phyloP scores from a whole-genome alignment of 1,284 basidiomycete genomes.

The Pseudozyma pruni region DNA sequence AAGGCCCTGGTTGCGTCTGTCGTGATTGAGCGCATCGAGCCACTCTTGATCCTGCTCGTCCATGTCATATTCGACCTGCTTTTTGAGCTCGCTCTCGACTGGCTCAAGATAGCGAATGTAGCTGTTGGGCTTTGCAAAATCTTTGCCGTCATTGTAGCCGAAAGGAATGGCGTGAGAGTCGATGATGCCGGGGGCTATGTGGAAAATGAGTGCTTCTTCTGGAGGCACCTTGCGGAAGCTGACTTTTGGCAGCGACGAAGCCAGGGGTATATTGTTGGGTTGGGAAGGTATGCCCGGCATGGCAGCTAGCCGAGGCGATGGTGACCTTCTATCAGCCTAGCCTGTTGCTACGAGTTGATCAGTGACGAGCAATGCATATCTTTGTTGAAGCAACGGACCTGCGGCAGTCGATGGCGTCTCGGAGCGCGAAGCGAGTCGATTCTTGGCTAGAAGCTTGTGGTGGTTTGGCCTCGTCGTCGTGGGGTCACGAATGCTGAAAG shows the following conservation, averaged over 20 bases:
- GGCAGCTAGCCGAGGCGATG: neutral
- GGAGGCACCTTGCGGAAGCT: constrained; percentile 57
- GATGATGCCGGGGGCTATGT: constrained; percentile 48
- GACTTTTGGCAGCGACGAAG: constrained; percentile 58
- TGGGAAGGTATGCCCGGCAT: constrained; percentile 50
- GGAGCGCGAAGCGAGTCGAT: neutral
- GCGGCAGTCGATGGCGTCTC: neutral
- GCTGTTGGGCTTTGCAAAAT: constrained; percentile 81
- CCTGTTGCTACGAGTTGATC: neutral
- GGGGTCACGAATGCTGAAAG: too few relatives aligned
- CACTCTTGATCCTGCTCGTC: constrained; percentile 99
- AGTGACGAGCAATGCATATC: neutral
- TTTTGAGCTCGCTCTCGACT: constrained; percentile 87
- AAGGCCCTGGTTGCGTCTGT: constrained; percentile 81
- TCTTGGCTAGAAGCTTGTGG: neutral
- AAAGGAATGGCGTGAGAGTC: constrained; percentile 55
- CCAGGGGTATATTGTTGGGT: constrained; percentile 59
- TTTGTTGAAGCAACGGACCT: too few relatives aligned
- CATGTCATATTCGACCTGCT: constrained; percentile 99
- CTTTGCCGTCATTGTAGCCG: constrained; percentile 77
- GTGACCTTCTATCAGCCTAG: neutral
- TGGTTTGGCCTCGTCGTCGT: neutral
- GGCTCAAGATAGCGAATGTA: constrained; percentile 95
- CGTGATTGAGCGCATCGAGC: constrained; percentile 86
- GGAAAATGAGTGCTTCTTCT: constrained; percentile 47